Evolutionary conservation across 805 yeast genomes (phyloP).

Genomic region (Metschnikowia borealis): DNA sequence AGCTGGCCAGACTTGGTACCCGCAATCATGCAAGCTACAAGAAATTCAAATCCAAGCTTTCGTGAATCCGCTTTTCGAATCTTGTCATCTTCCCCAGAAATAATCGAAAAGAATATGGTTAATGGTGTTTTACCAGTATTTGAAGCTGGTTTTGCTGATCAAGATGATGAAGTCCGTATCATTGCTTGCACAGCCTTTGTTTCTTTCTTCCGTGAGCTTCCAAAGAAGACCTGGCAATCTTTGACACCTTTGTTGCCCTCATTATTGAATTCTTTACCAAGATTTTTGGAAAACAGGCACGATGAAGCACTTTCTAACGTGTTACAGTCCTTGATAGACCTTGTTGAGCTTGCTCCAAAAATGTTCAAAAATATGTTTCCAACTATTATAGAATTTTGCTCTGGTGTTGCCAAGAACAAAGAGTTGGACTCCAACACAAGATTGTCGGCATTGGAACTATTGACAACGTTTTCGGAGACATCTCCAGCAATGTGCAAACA

Average conservation of each 20-base stretch:
- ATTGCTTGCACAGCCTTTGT: conserved; percentile 92
- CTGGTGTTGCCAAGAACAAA: conserved; percentile 75
- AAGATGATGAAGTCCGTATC: conserved; percentile 77
- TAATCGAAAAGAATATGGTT: conserved; percentile 59
- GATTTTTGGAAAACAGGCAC: conserved; percentile 72
- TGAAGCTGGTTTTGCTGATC: conserved; percentile 76
- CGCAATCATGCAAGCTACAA: conserved; percentile 64
- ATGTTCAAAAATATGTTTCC: conserved; percentile 89
- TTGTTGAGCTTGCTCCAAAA: conserved; percentile 91
- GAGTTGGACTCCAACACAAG: conserved; percentile 79
- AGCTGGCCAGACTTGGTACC: conserved; percentile 80
- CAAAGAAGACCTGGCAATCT: conserved; percentile 72
- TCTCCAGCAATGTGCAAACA: conserved; percentile 93
- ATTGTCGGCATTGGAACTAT: conserved; percentile 79
- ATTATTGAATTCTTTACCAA: conserved; percentile 81
- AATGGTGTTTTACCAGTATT: conserved; percentile 63
- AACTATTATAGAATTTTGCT: conserved; percentile 79
- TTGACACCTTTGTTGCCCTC: conserved; percentile 79
- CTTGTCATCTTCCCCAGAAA: conserved; percentile 76
- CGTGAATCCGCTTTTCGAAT: conserved; percentile 92
- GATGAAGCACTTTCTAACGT: conserved; percentile 80
- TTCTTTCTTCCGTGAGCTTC: conserved; percentile 77
- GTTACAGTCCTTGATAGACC: conserved; percentile 83
- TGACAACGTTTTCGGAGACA: conserved; percentile 87
- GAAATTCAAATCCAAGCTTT: conserved; percentile 53